Percentiles rank a stretch among this genome's conserved stretches.
Evolutionary conservation across 192 early-diverging fungal genomes (phyloP).

Genomic region (Entophlyctis luteolus): DNA sequence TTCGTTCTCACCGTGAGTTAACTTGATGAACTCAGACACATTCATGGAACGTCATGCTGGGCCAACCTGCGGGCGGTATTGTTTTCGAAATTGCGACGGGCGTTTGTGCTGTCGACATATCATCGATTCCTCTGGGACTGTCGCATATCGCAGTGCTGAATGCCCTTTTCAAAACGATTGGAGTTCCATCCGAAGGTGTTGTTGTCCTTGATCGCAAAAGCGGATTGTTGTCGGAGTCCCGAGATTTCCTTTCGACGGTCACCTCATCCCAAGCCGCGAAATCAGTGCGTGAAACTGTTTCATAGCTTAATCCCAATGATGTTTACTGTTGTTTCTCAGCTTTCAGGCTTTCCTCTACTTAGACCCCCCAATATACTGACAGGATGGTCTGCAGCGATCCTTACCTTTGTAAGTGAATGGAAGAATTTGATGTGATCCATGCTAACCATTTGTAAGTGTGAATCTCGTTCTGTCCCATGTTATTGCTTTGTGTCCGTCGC

Average conservation of each 20-base stretch:
- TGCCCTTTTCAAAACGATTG: background rate
- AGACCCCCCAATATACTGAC: constrained; percentile 14
- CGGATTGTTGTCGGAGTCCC: background rate
- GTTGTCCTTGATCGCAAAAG: background rate
- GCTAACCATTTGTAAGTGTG: background rate
- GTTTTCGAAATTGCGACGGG: background rate
- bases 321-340: too few species aligned
- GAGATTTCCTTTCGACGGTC: background rate
- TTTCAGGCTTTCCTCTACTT: background rate
- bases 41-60: background rate
- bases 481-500: background rate
- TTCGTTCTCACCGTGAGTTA: background rate
- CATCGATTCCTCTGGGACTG: background rate
- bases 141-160: background rate
- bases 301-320: background rate
- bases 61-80: background rate
- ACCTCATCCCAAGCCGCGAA: too few species aligned
- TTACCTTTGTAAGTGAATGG: background rate
- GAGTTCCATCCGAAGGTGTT: background rate
- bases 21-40: background rate
- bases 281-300: background rate
- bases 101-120: constrained; percentile 1
- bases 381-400: constrained; percentile 6
- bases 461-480: constrained; percentile 1
- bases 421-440: background rate